Evolutionary conservation across 2,329 filamentous ascomycete species (phyloP).

Genomic region (Fusarium pseudograminearum): DNA sequence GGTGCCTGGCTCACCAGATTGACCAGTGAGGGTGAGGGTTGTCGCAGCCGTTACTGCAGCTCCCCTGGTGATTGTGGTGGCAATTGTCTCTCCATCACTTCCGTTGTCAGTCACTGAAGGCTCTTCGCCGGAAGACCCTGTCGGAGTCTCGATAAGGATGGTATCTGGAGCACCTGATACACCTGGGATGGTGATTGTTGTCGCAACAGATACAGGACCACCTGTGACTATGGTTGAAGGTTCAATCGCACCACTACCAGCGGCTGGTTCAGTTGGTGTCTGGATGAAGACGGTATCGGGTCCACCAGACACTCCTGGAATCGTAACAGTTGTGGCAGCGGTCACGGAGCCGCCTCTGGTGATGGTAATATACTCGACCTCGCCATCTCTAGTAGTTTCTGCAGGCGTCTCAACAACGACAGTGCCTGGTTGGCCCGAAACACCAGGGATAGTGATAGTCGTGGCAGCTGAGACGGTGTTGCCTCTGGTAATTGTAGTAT

Average conservation of each 20-base stretch:
- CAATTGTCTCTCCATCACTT: neutral
- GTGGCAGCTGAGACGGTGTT: neutral
- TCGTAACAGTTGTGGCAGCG: neutral
- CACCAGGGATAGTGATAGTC: neutral
- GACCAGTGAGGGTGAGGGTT: neutral
- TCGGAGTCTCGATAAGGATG: constrained; percentile 10
- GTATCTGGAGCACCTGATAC: neutral
- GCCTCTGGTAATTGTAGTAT: neutral
- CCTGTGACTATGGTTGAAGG: neutral
- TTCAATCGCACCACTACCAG: neutral
- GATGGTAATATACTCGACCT: neutral
- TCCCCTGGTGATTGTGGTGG: neutral
- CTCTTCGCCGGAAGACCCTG: neutral
- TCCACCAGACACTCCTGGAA: neutral
- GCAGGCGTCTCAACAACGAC: constrained; percentile 11
- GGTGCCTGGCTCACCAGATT: constrained; percentile 1
- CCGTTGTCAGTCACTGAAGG: neutral
- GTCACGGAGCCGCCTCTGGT: neutral
- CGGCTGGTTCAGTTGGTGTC: neutral
- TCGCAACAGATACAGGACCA: neutral
- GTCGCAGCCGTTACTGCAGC: neutral
- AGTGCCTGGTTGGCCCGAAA: neutral
- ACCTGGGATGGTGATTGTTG: neutral
- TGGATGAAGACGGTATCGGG: constrained; percentile 8
- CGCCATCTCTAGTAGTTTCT: neutral